Evolutionary conservation across 352 stramenopile genomes (phyloP).

Genomic region (Phytophthora pisi): DNA sequence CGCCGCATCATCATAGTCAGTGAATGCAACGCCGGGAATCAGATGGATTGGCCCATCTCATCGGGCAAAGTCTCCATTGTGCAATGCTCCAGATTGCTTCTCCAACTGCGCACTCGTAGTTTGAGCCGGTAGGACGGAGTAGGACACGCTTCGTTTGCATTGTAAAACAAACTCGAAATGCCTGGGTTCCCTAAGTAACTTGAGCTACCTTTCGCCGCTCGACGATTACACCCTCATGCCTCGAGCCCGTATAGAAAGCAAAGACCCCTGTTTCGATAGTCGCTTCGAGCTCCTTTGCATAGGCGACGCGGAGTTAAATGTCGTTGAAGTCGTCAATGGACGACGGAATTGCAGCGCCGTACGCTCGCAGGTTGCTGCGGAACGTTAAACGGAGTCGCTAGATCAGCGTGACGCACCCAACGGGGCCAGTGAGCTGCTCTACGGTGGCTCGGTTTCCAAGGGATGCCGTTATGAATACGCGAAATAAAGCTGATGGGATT

Average conservation of each 20-base stretch:
- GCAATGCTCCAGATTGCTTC: slow-evolving; percentile 3
- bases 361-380: not conserved
- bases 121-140: slow-evolving; percentile 7
- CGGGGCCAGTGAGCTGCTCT: not conserved
- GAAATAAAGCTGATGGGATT: slow-evolving; percentile 11
- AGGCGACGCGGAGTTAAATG: not conserved
- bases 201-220: not conserved
- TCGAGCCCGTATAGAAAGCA: not conserved
- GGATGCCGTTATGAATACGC: slow-evolving; percentile 20
- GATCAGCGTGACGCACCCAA: slow-evolving; percentile 7
- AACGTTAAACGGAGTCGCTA: slow-evolving; percentile 10
- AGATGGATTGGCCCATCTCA: slow-evolving; percentile 18
- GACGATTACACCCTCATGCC: not conserved
- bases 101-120: not conserved
- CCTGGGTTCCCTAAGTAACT: no score
- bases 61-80: slow-evolving; percentile 2
- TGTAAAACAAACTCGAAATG: not conserved
- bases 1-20: not conserved
- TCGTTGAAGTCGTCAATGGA: slow-evolving; percentile 18
- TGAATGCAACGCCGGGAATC: slow-evolving; percentile 12
- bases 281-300: not conserved
- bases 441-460: not conserved
- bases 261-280: slow-evolving; percentile 7
- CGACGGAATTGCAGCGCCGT: not conserved
- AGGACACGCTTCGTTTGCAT: not conserved